A percentile compares a stretch with the other conserved stretches of the same genome.
phyloP scores from a whole-genome alignment of 371 early-diverging fungal species.

The Mortierella sp. region DNA sequence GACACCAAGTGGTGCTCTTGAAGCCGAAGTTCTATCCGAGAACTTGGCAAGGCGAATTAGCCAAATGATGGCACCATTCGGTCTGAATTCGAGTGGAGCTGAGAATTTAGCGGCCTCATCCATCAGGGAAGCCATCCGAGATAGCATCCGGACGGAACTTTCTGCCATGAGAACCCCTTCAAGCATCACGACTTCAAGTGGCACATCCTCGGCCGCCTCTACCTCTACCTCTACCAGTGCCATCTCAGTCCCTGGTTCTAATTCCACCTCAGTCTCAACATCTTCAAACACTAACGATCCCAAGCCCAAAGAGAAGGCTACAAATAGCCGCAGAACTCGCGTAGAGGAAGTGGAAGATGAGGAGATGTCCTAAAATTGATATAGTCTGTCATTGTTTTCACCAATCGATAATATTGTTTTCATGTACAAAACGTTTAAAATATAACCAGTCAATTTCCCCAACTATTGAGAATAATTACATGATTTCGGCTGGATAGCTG shows the following conservation, averaged over 20 bases:
- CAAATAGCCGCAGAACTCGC: constrained; percentile 23
- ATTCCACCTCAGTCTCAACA: not conserved
- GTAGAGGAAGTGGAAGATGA: constrained; percentile 31
- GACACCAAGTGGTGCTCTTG: not conserved
- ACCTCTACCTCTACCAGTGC: not conserved
- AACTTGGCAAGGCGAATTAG: constrained; percentile 34
- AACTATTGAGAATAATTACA: no score
- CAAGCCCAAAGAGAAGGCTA: not conserved
- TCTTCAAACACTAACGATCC: not conserved
- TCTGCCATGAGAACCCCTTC: constrained; percentile 6
- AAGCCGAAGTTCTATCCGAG: constrained; percentile 28
- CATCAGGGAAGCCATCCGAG: constrained; percentile 26
- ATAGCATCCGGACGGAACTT: constrained; percentile 43
- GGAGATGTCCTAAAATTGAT: not conserved
- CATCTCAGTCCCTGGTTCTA: not conserved
- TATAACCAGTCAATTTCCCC: no score
- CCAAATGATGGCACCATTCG: constrained; percentile 26
- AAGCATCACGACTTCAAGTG: not conserved
- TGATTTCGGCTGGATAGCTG: not conserved
- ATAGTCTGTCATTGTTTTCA: not conserved
- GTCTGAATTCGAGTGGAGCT: constrained; percentile 6
- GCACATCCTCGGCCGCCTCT: not conserved
- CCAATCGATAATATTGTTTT: not conserved
- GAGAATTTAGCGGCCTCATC: constrained; percentile 10
- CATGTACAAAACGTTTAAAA: not conserved